Conservation (phyloP, 371 early-diverging fungal genomes). For the Mortierella sp. region DNA sequence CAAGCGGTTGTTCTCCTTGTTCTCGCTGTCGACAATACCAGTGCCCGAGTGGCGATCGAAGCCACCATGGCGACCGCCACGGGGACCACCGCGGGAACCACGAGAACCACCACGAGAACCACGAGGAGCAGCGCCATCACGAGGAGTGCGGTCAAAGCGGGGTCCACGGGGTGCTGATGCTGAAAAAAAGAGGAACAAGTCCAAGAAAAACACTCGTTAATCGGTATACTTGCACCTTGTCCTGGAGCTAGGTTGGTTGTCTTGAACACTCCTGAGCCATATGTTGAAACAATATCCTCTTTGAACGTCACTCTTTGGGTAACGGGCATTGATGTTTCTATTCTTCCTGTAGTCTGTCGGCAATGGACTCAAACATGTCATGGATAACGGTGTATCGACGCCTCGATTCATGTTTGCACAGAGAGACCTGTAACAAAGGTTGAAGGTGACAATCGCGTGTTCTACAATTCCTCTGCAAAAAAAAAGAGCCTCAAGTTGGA, state of each 20-base stretch:
- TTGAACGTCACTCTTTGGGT: too few species aligned
- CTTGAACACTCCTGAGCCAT: background rate
- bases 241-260: too few species aligned
- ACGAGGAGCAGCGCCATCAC: slow-evolving; percentile 34
- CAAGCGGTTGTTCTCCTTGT: slow-evolving; percentile 89
- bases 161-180: slow-evolving; percentile 48
- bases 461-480: too few species aligned
- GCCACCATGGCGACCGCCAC: slow-evolving; percentile 62
- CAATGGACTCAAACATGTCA: too few species aligned
- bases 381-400: too few species aligned
- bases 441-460: too few species aligned
- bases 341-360: too few species aligned
- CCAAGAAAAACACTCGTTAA: slow-evolving; percentile 5
- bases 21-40: slow-evolving; percentile 78
- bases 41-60: slow-evolving; percentile 87
- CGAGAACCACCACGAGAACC: slow-evolving; percentile 40
- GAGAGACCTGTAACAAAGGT: too few species aligned
- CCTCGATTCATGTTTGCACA: too few species aligned
- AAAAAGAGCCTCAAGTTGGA: too few species aligned
- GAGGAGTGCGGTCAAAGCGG: slow-evolving; percentile 39
- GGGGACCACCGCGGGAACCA: slow-evolving; percentile 56
- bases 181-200: background rate
- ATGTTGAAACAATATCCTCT: background rate
- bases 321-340: too few species aligned
- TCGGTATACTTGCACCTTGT: background rate